Evolutionary conservation across 176 grass and related monocot genomes (phyloP).

Genomic region (Oryza glaberrima): DNA sequence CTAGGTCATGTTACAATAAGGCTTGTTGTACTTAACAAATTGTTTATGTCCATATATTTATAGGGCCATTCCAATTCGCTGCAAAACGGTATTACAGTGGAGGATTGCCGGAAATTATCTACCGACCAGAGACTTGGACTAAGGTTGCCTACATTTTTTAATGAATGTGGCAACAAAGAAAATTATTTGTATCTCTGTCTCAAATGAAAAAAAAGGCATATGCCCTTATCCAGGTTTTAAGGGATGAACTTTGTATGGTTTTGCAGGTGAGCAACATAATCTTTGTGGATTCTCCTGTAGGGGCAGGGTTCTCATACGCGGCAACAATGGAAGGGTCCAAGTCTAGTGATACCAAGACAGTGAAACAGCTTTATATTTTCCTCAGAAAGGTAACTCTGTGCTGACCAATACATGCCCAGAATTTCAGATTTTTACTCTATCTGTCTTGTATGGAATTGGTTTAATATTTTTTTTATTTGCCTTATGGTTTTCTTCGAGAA

Average conservation of each 20-base stretch:
- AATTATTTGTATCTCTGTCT: no score
- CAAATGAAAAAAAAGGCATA: no score
- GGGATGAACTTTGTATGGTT: neutral
- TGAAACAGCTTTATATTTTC: constrained; percentile 36
- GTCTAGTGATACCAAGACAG: constrained; percentile 40
- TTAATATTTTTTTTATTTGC: no score
- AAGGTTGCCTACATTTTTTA: neutral
- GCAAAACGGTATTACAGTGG: constrained; percentile 10
- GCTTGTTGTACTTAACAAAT: no score
- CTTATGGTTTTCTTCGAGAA: no score
- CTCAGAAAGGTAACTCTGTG: constrained; percentile 43
- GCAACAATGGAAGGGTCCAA: constrained; percentile 22
- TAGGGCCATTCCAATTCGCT: constrained; percentile 49
- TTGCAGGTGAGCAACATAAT: constrained; percentile 45
- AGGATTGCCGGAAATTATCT: constrained; percentile 38
- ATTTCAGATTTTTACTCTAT: no score
- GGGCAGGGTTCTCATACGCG: constrained; percentile 60
- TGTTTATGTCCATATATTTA: neutral
- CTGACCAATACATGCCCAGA: no score
- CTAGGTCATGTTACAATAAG: no score
- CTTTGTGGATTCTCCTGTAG: constrained; percentile 22
- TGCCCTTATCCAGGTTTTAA: no score
- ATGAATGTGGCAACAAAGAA: no score
- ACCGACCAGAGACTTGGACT: constrained; percentile 51
- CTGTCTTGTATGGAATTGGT: no score